Conservation (phyloP, 208 protist genomes). For the Crithidia sp. region DNA sequence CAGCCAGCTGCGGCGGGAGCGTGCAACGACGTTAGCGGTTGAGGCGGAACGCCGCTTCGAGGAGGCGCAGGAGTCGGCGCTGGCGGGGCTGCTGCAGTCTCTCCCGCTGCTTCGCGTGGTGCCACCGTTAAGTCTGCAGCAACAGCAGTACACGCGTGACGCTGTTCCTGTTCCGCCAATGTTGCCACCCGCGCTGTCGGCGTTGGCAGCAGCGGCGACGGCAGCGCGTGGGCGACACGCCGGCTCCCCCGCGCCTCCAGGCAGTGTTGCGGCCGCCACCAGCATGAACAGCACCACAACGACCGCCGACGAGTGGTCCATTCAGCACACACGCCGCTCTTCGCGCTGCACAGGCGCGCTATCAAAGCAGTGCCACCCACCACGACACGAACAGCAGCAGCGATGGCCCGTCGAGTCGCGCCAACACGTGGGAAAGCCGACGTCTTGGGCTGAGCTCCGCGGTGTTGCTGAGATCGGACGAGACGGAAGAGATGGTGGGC, state of each 20-base stretch:
- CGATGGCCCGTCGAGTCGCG: not conserved
- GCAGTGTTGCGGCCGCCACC: too few relatives aligned
- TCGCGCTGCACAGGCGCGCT: too few relatives aligned
- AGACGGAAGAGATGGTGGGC: not conserved
- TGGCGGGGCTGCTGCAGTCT: conserved; percentile 21
- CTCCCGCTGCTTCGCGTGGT: conserved; percentile 39
- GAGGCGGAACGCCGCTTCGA: conserved; percentile 29
- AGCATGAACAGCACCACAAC: too few relatives aligned
- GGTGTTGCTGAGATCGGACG: conserved; percentile 7
- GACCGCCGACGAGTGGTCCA: too few relatives aligned
- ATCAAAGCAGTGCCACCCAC: not conserved
- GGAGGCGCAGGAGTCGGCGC: conserved; percentile 29
- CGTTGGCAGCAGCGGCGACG: not conserved
- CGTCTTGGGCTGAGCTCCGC: conserved; percentile 9
- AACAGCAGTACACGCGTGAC: conserved; percentile 38
- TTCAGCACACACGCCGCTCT: too few relatives aligned
- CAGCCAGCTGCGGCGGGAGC: conserved; percentile 24
- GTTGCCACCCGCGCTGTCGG: not conserved
- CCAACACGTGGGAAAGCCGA: not conserved
- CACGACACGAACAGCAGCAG: not conserved
- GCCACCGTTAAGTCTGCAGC: conserved; percentile 32
- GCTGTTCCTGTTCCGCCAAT: not conserved
- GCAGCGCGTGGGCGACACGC: not conserved
- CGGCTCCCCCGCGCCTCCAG: too few relatives aligned
- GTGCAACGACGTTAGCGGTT: conserved; percentile 12